Percentiles rank a stretch among this genome's conserved stretches.
These are phyloP conservation scores for Gossypium trilobum DNA, from an alignment of 441 rosid species.

Conservation along the genomic window DNA sequence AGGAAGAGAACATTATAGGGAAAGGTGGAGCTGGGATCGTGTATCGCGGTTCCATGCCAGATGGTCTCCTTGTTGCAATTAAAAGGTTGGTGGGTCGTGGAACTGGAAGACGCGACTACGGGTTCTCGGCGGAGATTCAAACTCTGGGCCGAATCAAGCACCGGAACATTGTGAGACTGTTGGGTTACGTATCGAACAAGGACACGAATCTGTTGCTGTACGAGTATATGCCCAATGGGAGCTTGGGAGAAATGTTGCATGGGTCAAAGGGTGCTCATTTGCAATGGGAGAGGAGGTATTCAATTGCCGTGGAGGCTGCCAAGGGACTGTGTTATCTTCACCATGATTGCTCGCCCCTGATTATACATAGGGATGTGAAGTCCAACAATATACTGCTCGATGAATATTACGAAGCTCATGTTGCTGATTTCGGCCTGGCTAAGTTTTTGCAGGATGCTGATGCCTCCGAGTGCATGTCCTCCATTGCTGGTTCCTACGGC, in stretches of 20 bases:
- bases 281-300: constrained; percentile 64
- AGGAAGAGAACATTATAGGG: constrained; percentile 80
- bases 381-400: constrained; percentile 75
- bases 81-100: constrained; percentile 63
- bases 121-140: constrained; percentile 87
- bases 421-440: constrained; percentile 88
- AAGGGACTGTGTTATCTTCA: constrained; percentile 81
- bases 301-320: constrained; percentile 69
- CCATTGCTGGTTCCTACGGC: constrained; percentile 84
- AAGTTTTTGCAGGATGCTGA: constrained; percentile 74
- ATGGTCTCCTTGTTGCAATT: constrained; percentile 63
- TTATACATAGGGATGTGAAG: constrained; percentile 78
- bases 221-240: constrained; percentile 82
- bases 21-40: constrained; percentile 90
- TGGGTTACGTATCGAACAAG: constrained; percentile 73
- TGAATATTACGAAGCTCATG: constrained; percentile 73
- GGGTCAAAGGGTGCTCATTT: constrained; percentile 78
- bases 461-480: constrained; percentile 80
- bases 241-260: constrained; percentile 74
- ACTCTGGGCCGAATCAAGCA: constrained; percentile 74
- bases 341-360: constrained; percentile 81
- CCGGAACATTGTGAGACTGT: constrained; percentile 66
- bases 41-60: constrained; percentile 70
- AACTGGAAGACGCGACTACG: constrained; percentile 60
- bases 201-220: constrained; percentile 69